These are phyloP conservation scores for Fallopia convolvulus DNA, from an alignment of 148 eudicot species.

Conservation along the genomic window DNA sequence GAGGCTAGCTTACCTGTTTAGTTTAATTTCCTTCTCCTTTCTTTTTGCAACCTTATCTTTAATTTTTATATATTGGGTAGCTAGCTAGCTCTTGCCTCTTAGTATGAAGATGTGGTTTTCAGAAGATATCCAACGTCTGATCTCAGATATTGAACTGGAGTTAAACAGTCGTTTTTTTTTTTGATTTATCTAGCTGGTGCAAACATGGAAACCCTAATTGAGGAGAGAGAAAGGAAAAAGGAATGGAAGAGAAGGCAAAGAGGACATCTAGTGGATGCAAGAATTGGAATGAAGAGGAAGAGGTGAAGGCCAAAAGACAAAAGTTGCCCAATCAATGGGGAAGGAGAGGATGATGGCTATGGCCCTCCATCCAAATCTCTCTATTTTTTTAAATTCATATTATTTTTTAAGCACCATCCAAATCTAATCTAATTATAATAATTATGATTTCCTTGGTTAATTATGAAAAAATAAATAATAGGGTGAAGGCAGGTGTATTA, in stretches of 20 bases:
- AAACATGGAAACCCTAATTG: conserved; percentile 9
- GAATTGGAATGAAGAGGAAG: conserved; percentile 12
- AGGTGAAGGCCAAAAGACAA: conserved; percentile 6
- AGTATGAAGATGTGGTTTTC: not conserved
- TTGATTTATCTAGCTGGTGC: not conserved
- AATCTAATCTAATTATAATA: not conserved
- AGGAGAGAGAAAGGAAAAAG: conserved; percentile 1
- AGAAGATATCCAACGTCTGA: too few relatives aligned
- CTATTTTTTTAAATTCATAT: not conserved
- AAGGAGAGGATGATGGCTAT: not conserved
- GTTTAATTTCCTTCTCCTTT: not conserved
- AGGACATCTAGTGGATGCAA: conserved; percentile 10
- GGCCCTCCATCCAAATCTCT: conserved; percentile 3
- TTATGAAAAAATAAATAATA: too few relatives aligned
- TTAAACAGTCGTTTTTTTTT: not conserved
- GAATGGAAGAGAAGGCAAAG: conserved; percentile 12
- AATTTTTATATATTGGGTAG: not conserved
- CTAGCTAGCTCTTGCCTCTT: not conserved
- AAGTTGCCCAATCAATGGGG: conserved; percentile 6
- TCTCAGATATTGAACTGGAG: conserved; percentile 5
- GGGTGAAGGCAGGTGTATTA: not conserved
- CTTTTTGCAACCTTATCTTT: not conserved
- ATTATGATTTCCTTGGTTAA: not conserved
- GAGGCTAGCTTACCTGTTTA: not conserved
- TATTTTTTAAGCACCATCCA: not conserved